phyloP scores from a whole-genome alignment of 1,139 yeast species.

The Suhomyces panamericanus region DNA sequence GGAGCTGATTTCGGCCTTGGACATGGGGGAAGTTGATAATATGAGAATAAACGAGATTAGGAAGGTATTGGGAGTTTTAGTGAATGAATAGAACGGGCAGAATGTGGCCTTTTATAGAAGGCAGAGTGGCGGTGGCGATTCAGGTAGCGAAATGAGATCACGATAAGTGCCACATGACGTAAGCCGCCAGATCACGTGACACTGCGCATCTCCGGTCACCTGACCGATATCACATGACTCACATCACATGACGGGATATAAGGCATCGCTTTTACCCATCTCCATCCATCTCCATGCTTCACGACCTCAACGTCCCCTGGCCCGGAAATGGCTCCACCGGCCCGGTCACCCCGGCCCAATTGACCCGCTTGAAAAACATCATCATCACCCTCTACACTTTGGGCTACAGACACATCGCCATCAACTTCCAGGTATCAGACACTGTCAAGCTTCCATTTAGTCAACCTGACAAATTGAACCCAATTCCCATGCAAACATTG shows the following conservation, averaged over 20 bases:
- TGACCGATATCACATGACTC: neutral
- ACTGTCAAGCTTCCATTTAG: conserved; percentile 56
- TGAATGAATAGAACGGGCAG: neutral
- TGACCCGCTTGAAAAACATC: conserved; percentile 47
- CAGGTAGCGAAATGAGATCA: neutral
- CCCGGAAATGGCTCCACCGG: conserved; percentile 55
- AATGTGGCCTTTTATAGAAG: neutral
- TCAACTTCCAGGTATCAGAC: conserved; percentile 64
- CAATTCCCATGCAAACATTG: conserved; percentile 33
- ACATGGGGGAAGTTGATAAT: conserved; percentile 1
- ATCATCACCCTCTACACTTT: conserved; percentile 58
- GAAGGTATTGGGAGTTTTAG: too few relatives aligned
- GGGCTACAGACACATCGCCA: conserved; percentile 73
- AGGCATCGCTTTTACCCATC: too few relatives aligned
- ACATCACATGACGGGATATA: neutral
- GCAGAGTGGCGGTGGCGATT: neutral
- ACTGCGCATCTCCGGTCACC: too few relatives aligned
- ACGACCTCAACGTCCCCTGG: conserved; percentile 84
- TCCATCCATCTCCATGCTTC: conserved; percentile 20
- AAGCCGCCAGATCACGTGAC: too few relatives aligned
- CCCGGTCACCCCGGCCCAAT: conserved; percentile 41
- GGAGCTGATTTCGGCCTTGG: conserved; percentile 11
- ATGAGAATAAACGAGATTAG: too few relatives aligned
- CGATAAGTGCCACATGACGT: neutral
- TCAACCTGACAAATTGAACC: conserved; percentile 35